A percentile compares a stretch with the other conserved stretches of the same genome.
Conservation (phyloP, 2,329 filamentous ascomycete species). For the Teratosphaeria zuluensis region DNA sequence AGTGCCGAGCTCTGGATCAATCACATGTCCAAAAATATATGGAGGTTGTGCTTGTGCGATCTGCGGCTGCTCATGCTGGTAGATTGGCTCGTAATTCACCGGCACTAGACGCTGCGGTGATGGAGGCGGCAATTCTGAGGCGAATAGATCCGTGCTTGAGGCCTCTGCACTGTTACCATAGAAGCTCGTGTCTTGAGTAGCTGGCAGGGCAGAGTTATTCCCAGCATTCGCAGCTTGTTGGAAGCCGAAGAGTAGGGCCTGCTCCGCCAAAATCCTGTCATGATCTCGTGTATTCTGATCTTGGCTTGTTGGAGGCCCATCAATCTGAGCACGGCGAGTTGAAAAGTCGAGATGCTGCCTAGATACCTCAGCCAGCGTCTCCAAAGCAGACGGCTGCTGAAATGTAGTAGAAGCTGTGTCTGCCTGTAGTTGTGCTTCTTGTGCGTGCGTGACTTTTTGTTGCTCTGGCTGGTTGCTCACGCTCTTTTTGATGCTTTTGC, state of each 20-base stretch:
- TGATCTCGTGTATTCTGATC: not conserved
- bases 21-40: not conserved
- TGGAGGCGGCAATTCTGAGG: not conserved
- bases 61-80: not conserved
- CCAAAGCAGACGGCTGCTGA: conserved; percentile 65
- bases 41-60: not conserved
- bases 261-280: conserved; percentile 3
- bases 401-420: not conserved
- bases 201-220: not conserved
- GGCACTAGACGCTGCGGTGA: not conserved
- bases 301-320: not conserved
- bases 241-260: conserved; percentile 4
- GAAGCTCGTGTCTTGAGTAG: not conserved
- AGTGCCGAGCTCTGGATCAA: not conserved
- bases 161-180: not conserved
- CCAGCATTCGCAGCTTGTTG: not conserved
- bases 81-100: not conserved
- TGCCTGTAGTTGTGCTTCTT: not conserved
- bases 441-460: not conserved
- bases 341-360: conserved; percentile 60
- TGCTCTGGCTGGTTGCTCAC: not conserved
- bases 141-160: not conserved
- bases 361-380: conserved; percentile 81
- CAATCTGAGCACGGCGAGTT: conserved; percentile 25
- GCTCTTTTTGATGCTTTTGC: not conserved